phyloP scores from a whole-genome alignment of 148 eudicot genomes.

The Rhododendron simsii region DNA sequence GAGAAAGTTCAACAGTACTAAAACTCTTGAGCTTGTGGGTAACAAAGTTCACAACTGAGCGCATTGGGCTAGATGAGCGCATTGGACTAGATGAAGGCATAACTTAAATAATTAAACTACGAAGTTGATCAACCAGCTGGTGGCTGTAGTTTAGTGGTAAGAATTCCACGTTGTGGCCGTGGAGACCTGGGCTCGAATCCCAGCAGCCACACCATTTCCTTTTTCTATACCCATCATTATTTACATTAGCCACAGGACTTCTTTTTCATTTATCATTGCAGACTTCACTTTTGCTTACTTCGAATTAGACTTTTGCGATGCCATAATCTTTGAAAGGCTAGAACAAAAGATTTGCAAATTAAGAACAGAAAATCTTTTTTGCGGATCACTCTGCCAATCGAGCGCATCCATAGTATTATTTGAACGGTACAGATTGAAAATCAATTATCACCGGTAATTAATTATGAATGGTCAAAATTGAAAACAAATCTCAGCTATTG shows the following conservation, averaged over 20 bases:
- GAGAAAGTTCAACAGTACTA: background rate
- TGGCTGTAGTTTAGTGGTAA: slow-evolving; percentile 5
- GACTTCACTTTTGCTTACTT: no score
- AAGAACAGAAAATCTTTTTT: no score
- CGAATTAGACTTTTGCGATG: no score
- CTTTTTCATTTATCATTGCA: no score
- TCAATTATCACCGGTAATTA: no score
- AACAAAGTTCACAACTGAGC: background rate
- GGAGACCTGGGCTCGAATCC: slow-evolving; percentile 7
- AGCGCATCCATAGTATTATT: no score
- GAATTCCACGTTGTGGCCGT: slow-evolving; percentile 6
- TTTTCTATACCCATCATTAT: background rate
- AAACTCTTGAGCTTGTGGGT: background rate
- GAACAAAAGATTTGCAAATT: no score
- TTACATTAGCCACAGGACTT: background rate
- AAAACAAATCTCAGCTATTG: no score
- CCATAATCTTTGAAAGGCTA: no score
- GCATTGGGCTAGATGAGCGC: background rate
- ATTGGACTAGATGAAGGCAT: background rate
- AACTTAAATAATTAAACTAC: background rate
- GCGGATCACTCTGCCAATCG: no score
- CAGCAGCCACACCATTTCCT: background rate
- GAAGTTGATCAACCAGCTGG: background rate
- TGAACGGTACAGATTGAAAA: no score
- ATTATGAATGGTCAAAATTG: no score